phyloP scores from a whole-genome alignment of 2,329 filamentous ascomycete genomes.

The Curvularia sp. region DNA sequence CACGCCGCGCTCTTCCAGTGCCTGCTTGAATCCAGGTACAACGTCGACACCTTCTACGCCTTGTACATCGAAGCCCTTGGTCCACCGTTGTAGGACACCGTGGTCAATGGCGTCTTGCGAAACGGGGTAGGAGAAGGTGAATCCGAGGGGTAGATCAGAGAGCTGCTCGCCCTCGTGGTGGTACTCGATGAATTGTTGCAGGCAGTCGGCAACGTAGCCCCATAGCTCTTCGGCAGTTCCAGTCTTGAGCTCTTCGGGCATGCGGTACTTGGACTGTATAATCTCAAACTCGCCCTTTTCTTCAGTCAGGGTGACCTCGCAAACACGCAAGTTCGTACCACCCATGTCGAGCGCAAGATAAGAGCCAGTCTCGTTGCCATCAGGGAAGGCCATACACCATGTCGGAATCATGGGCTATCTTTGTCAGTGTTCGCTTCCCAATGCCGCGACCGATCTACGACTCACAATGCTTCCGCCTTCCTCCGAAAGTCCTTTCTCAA shows the following conservation, averaged over 20 bases:
- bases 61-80: constrained; percentile 93
- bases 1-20: constrained; percentile 76
- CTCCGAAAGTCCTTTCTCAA: constrained; percentile 83
- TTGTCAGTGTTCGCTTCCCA: constrained; percentile 74
- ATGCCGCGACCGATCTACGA: constrained; percentile 69
- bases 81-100: constrained; percentile 92
- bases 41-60: constrained; percentile 92
- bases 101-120: constrained; percentile 94
- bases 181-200: constrained; percentile 88
- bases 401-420: constrained; percentile 93
- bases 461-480: constrained; percentile 92
- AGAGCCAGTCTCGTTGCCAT: constrained; percentile 84
- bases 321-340: constrained; percentile 93
- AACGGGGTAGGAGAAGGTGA: constrained; percentile 96
- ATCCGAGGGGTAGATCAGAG: constrained; percentile 78
- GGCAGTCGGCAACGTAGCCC: constrained; percentile 93
- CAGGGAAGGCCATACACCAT: constrained; percentile 92
- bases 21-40: constrained; percentile 84
- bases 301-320: constrained; percentile 87
- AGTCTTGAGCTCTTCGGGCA: constrained; percentile 92
- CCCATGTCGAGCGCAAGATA: constrained; percentile 95
- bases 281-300: constrained; percentile 94
- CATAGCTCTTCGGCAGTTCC: constrained; percentile 86
- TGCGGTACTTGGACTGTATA: constrained; percentile 93
- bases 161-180: constrained; percentile 75